Evolutionary conservation across 176 grass and related monocot species (phyloP).

Genomic region (Alopecurus myosuroides): DNA sequence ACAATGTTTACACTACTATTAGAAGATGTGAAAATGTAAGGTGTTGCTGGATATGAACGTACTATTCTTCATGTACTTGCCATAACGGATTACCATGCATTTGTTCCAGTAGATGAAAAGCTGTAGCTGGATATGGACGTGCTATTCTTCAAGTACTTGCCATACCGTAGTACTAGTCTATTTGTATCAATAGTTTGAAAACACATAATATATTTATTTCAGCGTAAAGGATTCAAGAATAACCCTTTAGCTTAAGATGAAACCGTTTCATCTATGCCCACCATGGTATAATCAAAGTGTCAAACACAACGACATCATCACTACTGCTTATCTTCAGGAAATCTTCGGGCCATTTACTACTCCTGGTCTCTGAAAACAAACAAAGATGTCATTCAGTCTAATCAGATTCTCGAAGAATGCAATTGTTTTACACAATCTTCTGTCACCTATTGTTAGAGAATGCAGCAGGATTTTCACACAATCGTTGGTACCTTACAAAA

Average conservation of each 20-base stretch:
- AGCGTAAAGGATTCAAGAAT: neutral
- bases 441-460: no score
- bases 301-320: slow-evolving; percentile 46
- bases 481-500: no score
- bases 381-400: neutral
- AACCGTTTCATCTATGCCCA: slow-evolving; percentile 83
- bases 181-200: neutral
- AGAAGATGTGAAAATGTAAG: no score
- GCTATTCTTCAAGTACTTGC: no score
- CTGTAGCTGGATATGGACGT: no score
- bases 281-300: slow-evolving; percentile 87
- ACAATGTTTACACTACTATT: no score
- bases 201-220: neutral
- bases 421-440: neutral
- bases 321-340: slow-evolving; percentile 58
- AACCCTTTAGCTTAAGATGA: slow-evolving; percentile 86
- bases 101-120: no score
- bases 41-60: no score
- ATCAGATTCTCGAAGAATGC: neutral
- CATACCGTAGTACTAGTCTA: no score
- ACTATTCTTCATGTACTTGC: no score
- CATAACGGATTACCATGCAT: no score
- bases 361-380: slow-evolving; percentile 70
- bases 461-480: no score
- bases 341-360: slow-evolving; percentile 87